Conservation (phyloP, 2,329 filamentous ascomycete species). For the Penicillium olsonii region DNA sequence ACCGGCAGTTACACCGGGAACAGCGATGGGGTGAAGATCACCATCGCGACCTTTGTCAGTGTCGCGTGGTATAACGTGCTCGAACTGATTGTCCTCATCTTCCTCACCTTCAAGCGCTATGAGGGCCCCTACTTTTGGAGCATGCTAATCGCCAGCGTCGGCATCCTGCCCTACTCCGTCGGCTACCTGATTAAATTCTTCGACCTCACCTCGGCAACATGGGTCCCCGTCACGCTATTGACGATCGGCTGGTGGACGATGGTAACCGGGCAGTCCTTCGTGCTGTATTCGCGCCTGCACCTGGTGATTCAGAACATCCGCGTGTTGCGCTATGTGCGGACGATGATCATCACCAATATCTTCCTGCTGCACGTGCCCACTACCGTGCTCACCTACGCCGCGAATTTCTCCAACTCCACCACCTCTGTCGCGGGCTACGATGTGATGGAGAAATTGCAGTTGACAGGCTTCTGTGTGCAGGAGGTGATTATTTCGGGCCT, state of each 20-base stretch:
- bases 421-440: slow-evolving; percentile 25
- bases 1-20: slow-evolving; percentile 29
- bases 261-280: slow-evolving; percentile 61
- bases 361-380: slow-evolving; percentile 55
- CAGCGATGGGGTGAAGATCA: slow-evolving; percentile 28
- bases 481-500: slow-evolving; percentile 48
- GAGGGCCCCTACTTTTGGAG: slow-evolving; percentile 54
- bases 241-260: slow-evolving; percentile 58
- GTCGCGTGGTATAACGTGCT: slow-evolving; percentile 38
- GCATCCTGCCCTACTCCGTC: slow-evolving; percentile 46
- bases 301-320: slow-evolving; percentile 53
- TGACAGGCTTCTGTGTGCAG: slow-evolving; percentile 45
- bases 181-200: slow-evolving; percentile 33
- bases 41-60: slow-evolving; percentile 29
- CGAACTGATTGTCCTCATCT: slow-evolving; percentile 50
- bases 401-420: slow-evolving; percentile 21
- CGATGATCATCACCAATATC: slow-evolving; percentile 59
- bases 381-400: slow-evolving; percentile 54
- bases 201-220: slow-evolving; percentile 23
- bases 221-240: slow-evolving; percentile 38
- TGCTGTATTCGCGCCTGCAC: slow-evolving; percentile 62
- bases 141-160: slow-evolving; percentile 45
- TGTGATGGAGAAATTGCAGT: slow-evolving; percentile 40
- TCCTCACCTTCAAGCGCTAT: slow-evolving; percentile 51
- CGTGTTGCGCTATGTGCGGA: slow-evolving; percentile 50